Percentiles rank a stretch among this genome's conserved stretches.
phyloP scores from a whole-genome alignment of 441 rosid genomes.

The Metrosideros polymorpha region DNA sequence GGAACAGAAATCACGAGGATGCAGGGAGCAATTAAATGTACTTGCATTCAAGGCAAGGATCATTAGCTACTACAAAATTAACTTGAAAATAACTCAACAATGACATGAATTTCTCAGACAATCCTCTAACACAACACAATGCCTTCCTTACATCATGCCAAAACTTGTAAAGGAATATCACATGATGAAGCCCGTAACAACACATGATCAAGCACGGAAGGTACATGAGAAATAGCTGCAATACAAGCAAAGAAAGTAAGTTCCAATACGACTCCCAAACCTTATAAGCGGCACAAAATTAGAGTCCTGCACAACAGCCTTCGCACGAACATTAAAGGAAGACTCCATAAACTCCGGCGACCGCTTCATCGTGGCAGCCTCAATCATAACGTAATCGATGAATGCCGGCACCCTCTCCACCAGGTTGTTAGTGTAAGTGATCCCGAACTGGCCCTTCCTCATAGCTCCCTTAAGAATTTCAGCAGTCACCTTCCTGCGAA shows the following conservation, averaged over 20 bases:
- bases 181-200: background rate
- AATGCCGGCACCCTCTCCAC: conserved; percentile 39
- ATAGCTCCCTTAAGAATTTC: conserved; percentile 62
- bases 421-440: conserved; percentile 66
- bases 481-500: conserved; percentile 57
- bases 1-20: background rate
- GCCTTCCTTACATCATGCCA: background rate
- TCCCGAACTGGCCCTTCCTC: conserved; percentile 72
- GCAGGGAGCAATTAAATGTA: background rate
- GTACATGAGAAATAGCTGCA: background rate
- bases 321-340: conserved; percentile 51
- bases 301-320: conserved; percentile 44
- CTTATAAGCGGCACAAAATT: conserved; percentile 70
- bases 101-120: background rate
- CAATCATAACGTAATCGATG: conserved; percentile 64
- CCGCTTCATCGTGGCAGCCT: conserved; percentile 72
- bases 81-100: background rate
- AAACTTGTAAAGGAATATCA: background rate
- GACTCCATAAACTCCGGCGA: conserved; percentile 36
- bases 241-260: background rate
- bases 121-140: background rate
- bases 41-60: background rate
- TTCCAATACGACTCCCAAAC: conserved; percentile 6
- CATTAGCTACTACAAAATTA: background rate
- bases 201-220: background rate